Percentiles rank a stretch among this genome's conserved stretches.
Conservation (phyloP, 2,329 filamentous ascomycete genomes). For the Aureobasidium sp. region DNA sequence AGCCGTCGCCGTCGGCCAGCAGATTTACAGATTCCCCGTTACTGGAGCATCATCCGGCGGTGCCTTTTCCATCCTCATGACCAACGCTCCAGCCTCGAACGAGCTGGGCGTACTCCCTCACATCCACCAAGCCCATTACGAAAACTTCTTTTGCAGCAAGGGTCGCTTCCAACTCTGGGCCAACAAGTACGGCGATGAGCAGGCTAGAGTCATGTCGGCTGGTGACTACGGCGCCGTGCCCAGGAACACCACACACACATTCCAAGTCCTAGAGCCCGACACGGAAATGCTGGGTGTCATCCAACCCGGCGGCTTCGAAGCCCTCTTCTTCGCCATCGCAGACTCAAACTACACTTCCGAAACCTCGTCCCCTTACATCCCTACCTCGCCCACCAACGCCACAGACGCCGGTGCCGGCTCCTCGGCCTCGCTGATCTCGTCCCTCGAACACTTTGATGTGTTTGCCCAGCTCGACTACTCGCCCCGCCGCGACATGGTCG, state of each 20-base stretch:
- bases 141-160: constrained; percentile 41
- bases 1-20: constrained; percentile 28
- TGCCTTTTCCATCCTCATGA: constrained; percentile 38
- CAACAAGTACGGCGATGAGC: constrained; percentile 22
- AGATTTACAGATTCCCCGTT: constrained; percentile 36
- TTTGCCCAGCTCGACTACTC: constrained; percentile 34
- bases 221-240: constrained; percentile 36
- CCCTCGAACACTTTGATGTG: constrained; percentile 36
- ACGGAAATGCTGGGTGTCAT: constrained; percentile 40
- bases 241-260: constrained; percentile 38
- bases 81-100: constrained; percentile 28
- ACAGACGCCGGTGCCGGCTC: constrained; percentile 21
- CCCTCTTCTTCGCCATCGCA: constrained; percentile 29
- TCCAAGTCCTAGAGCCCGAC: constrained; percentile 40
- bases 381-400: constrained; percentile 23
- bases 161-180: constrained; percentile 41
- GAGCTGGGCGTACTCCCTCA: constrained; percentile 37
- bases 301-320: constrained; percentile 41
- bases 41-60: constrained; percentile 37
- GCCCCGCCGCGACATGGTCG: constrained; percentile 33
- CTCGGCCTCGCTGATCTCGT: constrained; percentile 26
- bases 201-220: constrained; percentile 32
- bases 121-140: constrained; percentile 35
- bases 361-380: constrained; percentile 31
- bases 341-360: constrained; percentile 28